Conservation (phyloP, 106 monocot species). For the Dendrobium catenatum region DNA sequence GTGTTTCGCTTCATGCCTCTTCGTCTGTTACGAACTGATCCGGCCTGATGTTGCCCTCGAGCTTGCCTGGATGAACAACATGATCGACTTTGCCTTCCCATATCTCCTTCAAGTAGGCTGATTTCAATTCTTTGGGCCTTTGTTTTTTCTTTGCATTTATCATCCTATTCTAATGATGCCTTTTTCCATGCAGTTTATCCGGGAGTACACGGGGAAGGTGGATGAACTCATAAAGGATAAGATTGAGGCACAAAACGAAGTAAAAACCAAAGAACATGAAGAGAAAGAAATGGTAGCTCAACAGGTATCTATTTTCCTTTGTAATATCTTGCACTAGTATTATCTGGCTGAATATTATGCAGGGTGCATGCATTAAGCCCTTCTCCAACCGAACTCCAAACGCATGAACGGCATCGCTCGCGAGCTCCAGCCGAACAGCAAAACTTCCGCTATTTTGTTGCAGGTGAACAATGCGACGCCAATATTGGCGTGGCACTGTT, state of each 20-base stretch:
- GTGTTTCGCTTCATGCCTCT: constrained; percentile 96
- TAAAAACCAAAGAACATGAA: constrained; percentile 76
- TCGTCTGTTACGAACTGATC: constrained; percentile 94
- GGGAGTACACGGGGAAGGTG: constrained; percentile 91
- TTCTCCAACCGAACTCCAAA: no score
- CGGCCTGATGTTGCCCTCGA: constrained; percentile 90
- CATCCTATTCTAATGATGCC: not conserved
- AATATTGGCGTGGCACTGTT: no score
- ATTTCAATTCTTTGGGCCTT: not conserved
- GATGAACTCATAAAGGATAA: constrained; percentile 88
- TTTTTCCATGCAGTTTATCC: constrained; percentile 57
- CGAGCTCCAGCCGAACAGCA: no score
- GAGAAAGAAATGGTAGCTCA: constrained; percentile 97
- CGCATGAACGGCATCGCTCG: no score
- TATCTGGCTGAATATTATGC: no score
- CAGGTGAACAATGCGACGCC: no score
- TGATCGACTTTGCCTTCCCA: constrained; percentile 94
- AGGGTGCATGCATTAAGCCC: no score
- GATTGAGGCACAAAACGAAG: constrained; percentile 75
- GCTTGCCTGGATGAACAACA: constrained; percentile 97
- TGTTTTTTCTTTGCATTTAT: not conserved
- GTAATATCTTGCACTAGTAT: no score
- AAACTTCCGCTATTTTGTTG: no score
- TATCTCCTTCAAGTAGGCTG: constrained; percentile 74
- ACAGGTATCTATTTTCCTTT: constrained; percentile 43